Evolutionary conservation across 176 grass and related monocot species (phyloP), one percentile per base, ranked within the genome.

Genomic region (Triticum dicoccoides): DNA sequence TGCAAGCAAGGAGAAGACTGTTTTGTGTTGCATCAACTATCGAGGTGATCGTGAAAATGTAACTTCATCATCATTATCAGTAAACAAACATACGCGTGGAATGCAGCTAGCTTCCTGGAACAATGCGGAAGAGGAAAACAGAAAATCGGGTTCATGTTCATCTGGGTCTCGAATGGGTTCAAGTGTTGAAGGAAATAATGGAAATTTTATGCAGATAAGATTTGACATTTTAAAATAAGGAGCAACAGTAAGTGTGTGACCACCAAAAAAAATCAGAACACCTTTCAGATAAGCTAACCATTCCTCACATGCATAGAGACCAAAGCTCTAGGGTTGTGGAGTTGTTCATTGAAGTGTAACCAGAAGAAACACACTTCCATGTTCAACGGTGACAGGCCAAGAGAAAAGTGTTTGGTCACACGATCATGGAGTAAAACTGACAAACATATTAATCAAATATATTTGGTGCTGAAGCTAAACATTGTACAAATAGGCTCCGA

Each of bases 1-100:
- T 82, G 44, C 65, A 69, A 82, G 80, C 44, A 82, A 35, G 64
- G 64, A 69, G 29, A 82, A 82, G 27, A 82, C 34, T 35, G 7
- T 72, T 65, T 64, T 88, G 80, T 29, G 34, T 34, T 78, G 78
- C 52, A 77, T 76, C 17, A 82, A 86, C 52, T 38, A 78, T 11
- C 27, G 68, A 69, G 42, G 34, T 52, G 21, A 35, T 23, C 15
- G 20, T n/a, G 4, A 82, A 52, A 15, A 69, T n/a, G 4, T 68
- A 82, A 69, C 65, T 35, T 82, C 29, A 23, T 11, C 80, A 35
- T 34, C 79, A 21, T 51, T 6, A 3, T 52, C 27, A 23, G 39
- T 81, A 68, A 81, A 49, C 18, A 51, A 11, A 23, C 6, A 11
- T 11, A 49, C 56, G 56, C 7, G 56, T 21, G 56, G 18, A 59